Conservation (phyloP, 345 rosid species). For the Clausena lansium region DNA sequence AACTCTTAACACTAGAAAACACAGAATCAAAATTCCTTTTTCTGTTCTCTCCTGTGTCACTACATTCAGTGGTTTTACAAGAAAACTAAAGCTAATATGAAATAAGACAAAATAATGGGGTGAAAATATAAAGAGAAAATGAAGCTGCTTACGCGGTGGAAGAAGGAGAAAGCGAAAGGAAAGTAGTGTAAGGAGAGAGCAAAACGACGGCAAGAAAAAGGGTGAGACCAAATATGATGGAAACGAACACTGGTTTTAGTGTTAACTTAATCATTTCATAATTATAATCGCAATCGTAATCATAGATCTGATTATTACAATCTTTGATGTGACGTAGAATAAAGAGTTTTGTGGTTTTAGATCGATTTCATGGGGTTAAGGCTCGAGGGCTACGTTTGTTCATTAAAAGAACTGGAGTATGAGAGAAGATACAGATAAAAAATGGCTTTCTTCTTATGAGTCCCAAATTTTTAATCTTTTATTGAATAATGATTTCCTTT, state of each 20-base stretch:
- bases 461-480: background rate
- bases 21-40: background rate
- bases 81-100: background rate
- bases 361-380: background rate
- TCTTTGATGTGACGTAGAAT: background rate
- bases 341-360: background rate
- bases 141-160: constrained; percentile 30
- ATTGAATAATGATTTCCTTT: too few relatives aligned
- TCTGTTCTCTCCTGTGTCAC: background rate
- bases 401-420: background rate
- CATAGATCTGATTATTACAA: background rate
- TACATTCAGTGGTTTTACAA: background rate
- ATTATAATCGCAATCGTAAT: background rate
- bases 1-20: background rate
- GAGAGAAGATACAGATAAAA: background rate
- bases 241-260: constrained; percentile 63
- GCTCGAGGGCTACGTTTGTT: background rate
- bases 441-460: background rate
- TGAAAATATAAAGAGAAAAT: background rate
- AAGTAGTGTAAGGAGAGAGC: constrained; percentile 49
- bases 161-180: constrained; percentile 21
- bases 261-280: constrained; percentile 48
- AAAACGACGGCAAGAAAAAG: constrained; percentile 55
- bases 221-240: constrained; percentile 49
- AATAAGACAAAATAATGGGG: background rate